These are phyloP conservation scores for Penicillium angulare DNA, from an alignment of 495 filamentous ascomycete genomes.

Conservation along the genomic window DNA sequence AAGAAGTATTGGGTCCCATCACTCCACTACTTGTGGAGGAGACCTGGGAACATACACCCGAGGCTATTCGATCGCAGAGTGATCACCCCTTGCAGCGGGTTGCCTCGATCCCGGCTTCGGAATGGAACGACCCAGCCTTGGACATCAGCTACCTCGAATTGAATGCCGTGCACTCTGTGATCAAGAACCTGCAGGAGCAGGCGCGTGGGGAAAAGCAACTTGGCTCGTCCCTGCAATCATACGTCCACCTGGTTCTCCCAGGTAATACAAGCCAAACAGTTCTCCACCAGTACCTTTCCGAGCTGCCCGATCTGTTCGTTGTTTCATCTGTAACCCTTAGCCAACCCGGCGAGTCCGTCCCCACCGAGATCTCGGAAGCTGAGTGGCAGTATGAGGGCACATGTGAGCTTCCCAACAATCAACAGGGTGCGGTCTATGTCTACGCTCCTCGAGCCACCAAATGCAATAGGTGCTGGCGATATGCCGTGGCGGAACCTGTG, in stretches of 20 bases:
- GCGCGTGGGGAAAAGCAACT: constrained; percentile 63
- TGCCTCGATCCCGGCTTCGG: constrained; percentile 24
- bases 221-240: constrained; percentile 72
- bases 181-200: constrained; percentile 69
- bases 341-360: constrained; percentile 23
- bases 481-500: constrained; percentile 48
- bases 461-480: constrained; percentile 88
- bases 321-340: constrained; percentile 65
- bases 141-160: constrained; percentile 57
- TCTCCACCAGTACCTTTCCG: constrained; percentile 54
- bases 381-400: constrained; percentile 56
- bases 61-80: constrained; percentile 52
- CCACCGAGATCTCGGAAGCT: constrained; percentile 24
- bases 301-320: constrained; percentile 73
- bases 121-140: constrained; percentile 40
- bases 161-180: constrained; percentile 52
- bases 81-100: constrained; percentile 45
- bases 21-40: constrained; percentile 86
- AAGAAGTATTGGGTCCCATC: constrained; percentile 76
- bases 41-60: constrained; percentile 74
- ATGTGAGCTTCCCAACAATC: constrained; percentile 49
- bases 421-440: constrained; percentile 56
- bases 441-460: constrained; percentile 66
- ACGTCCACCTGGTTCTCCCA: constrained; percentile 52
- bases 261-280: constrained; percentile 20